Evolutionary conservation across 805 yeast genomes (phyloP).

Genomic region (Candida ortonii): DNA sequence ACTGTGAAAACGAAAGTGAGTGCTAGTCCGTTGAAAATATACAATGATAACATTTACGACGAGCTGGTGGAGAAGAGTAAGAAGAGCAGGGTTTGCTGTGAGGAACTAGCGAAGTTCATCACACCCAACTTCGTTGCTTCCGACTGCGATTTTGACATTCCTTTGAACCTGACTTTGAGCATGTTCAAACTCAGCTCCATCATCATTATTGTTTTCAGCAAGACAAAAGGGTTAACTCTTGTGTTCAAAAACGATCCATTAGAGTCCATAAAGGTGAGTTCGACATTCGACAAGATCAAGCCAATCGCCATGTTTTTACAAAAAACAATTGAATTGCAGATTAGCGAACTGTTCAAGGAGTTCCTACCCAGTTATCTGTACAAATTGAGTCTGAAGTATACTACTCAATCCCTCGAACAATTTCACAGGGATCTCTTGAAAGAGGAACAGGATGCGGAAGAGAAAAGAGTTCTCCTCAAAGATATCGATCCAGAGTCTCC

Average conservation of each 20-base stretch:
- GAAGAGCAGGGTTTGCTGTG: constrained; percentile 24
- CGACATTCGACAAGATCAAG: constrained; percentile 82
- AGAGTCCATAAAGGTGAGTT: constrained; percentile 75
- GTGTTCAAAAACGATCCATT: constrained; percentile 89
- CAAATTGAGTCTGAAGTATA: constrained; percentile 67
- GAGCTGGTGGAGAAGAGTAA: constrained; percentile 32
- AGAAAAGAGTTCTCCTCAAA: constrained; percentile 42
- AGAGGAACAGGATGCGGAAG: constrained; percentile 30
- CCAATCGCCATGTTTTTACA: constrained; percentile 83
- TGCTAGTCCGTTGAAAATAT: constrained; percentile 78
- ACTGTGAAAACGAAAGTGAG: constrained; percentile 77
- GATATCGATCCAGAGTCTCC: constrained; percentile 56
- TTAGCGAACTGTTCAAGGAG: constrained; percentile 77
- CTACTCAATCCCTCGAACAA: constrained; percentile 37
- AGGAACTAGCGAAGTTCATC: constrained; percentile 45
- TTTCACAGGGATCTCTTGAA: constrained; percentile 35
- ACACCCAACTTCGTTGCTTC: constrained; percentile 67
- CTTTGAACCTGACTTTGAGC: constrained; percentile 70
- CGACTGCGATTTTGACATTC: constrained; percentile 68
- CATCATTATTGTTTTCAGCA: constrained; percentile 78
- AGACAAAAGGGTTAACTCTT: constrained; percentile 77
- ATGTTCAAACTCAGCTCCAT: constrained; percentile 75
- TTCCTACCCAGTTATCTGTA: constrained; percentile 79
- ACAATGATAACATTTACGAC: constrained; percentile 36
- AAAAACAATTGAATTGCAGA: constrained; percentile 76